phyloP scores from a whole-genome alignment of 345 rosid species.

The Eutrema japonicum region DNA sequence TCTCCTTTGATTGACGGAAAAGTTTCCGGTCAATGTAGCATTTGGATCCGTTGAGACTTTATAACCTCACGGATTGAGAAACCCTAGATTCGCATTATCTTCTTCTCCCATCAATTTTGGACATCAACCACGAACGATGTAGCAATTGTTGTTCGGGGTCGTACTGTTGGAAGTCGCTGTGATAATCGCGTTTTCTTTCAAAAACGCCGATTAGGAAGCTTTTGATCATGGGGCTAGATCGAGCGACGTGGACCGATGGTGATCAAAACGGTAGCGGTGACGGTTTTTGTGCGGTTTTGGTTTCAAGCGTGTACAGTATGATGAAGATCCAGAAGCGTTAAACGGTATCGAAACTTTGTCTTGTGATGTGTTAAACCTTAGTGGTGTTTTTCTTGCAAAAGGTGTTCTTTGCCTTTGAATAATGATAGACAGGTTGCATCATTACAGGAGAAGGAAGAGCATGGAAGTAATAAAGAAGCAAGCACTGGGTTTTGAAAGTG shows the following conservation, averaged over 20 bases:
- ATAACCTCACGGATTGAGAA: background rate
- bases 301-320: conserved; percentile 57
- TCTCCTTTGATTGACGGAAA: background rate
- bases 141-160: conserved; percentile 60
- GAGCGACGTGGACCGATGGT: conserved; percentile 68
- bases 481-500: conserved; percentile 53
- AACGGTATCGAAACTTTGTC: background rate
- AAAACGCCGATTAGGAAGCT: conserved; percentile 74
- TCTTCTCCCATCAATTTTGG: too few relatives aligned
- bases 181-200: conserved; percentile 59
- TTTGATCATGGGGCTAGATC: conserved; percentile 58
- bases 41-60: background rate
- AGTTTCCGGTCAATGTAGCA: background rate
- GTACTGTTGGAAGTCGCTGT: conserved; percentile 55
- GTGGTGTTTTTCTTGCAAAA: conserved; percentile 48
- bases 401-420: conserved; percentile 58
- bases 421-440: conserved; percentile 79
- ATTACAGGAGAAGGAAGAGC: conserved; percentile 73
- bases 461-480: conserved; percentile 68
- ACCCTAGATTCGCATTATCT: background rate
- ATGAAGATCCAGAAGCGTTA: conserved; percentile 56
- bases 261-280: conserved; percentile 65
- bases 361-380: background rate
- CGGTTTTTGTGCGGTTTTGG: conserved; percentile 50
- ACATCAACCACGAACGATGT: conserved; percentile 42